Base-by-base conservation (phyloP, 2,329 filamentous ascomycete genomes). In the Claviceps sp. region DNA sequence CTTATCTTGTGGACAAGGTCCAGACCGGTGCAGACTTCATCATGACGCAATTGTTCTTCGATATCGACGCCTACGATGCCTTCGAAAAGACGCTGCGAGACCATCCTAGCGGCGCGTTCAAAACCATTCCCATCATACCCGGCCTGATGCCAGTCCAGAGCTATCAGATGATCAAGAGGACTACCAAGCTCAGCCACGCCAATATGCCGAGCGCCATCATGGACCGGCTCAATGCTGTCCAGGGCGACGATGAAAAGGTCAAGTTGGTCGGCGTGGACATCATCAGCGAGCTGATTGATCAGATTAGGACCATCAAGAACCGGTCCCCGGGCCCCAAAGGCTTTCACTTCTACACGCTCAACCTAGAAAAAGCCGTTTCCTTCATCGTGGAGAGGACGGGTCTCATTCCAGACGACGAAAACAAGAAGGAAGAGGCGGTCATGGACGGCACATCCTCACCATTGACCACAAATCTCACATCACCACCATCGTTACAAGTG, bases 21-120 rank as follows among this genome's bases (percentile, higher is more conserved):
- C 76, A 84, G 59, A 93, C 93, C 3, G 93, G 93, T 1, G 93
- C 90, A 49, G 90, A 97, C 69, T 98, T 98, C 64, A 86, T 98
- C 68, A 95, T 98, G 88, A 97, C 93, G 1, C 93, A 98, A 67
- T 76, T 98, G 8, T 97, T 96, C 68, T 98, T 95, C 67, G 89
- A 97, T 63, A 78, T 89, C 23, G 76, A 86, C 3, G 87, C 87
- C 17, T 98, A 94, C 64, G 78, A 83, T 51, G 73, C 73, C 37
- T 97, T 94, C 62, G 91, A 97, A 70, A 77, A 72, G 57, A 79
- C 76, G 49, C 67, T 98, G 58, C 76, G 89, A 54, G 79, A 83
- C 50, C 88, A 98, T 62, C 80, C 87, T 47, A 94, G 87, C 61
- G 88, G 88, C 3, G 77, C 79, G 2, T 96, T 98, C 71, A 87